Evolutionary conservation across 2,329 filamentous ascomycete species (phyloP).

Genomic region (Westerdykella aurantiaca): DNA sequence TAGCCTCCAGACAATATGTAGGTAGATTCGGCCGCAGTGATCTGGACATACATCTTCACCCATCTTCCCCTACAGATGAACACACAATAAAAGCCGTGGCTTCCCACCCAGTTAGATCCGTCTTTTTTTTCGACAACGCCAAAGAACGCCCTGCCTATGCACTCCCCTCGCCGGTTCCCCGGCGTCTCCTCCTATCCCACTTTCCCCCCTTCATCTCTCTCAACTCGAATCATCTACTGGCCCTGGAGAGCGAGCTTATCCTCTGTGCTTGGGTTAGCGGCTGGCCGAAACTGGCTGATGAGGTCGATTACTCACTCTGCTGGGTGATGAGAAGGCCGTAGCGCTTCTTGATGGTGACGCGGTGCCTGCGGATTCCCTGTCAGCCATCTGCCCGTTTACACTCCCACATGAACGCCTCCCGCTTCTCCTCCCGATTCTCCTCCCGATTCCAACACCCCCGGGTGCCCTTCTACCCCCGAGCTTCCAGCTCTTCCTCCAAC

Average conservation of each 20-base stretch:
- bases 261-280: constrained; percentile 11
- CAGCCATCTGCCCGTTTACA: not conserved
- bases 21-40: too few relatives aligned
- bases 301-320: constrained; percentile 47
- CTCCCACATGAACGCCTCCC: not conserved
- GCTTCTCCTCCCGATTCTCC: not conserved
- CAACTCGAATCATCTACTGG: constrained; percentile 1
- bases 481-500: not conserved
- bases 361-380: constrained; percentile 54
- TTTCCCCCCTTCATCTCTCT: not conserved
- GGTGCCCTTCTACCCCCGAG: not conserved
- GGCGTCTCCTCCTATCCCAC: not conserved
- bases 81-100: not conserved
- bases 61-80: too few relatives aligned
- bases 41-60: too few relatives aligned
- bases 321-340: constrained; percentile 85
- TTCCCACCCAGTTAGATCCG: not conserved
- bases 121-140: not conserved
- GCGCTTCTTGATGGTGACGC: constrained; percentile 89
- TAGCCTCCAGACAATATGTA: too few relatives aligned
- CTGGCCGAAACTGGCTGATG: not conserved
- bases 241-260: constrained; percentile 22
- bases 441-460: too few relatives aligned
- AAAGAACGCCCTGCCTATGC: not conserved
- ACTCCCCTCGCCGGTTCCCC: not conserved